Conservation (phyloP, 768 basidiomycete species). For the Dentipellis fragilis region DNA sequence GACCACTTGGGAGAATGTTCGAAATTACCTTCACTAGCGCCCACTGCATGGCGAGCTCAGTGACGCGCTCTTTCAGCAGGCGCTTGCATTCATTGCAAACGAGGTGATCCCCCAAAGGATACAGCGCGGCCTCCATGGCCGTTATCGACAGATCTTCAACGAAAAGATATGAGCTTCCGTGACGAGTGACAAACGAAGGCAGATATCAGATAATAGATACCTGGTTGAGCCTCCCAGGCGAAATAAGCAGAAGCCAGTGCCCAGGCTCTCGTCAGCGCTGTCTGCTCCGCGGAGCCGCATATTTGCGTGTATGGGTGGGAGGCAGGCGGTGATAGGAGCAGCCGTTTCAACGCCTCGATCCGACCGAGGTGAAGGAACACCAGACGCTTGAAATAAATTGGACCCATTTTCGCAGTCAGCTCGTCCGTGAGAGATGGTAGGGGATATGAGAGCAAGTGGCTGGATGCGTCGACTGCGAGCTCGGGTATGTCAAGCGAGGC, state of each 20-base stretch:
- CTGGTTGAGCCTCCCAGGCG: slow-evolving; percentile 20
- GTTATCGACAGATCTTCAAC: slow-evolving; percentile 62
- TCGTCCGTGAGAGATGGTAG: slow-evolving; percentile 27
- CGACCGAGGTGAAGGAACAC: slow-evolving; percentile 29
- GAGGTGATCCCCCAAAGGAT: slow-evolving; percentile 62
- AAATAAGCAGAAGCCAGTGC: slow-evolving; percentile 19
- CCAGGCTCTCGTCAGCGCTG: slow-evolving; percentile 20
- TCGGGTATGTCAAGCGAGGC: slow-evolving; percentile 24
- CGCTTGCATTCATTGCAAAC: slow-evolving; percentile 59
- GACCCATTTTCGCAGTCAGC: slow-evolving; percentile 28
- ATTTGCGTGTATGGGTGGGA: slow-evolving; percentile 14
- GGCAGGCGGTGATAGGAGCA: slow-evolving; percentile 20
- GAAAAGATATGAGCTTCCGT: no score
- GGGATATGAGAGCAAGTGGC: slow-evolving; percentile 27
- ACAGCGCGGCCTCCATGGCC: slow-evolving; percentile 62
- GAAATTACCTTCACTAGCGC: slow-evolving; percentile 60
- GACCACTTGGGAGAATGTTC: neutral
- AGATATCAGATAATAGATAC: slow-evolving; percentile 2
- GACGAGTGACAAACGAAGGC: no score
- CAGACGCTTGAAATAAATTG: slow-evolving; percentile 32
- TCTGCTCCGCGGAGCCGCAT: slow-evolving; percentile 15
- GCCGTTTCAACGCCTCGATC: slow-evolving; percentile 23
- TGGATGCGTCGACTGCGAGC: slow-evolving; percentile 29
- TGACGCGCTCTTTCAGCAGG: slow-evolving; percentile 57
- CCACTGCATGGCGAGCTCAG: slow-evolving; percentile 64